Base-by-base conservation (phyloP, 176 grass and related monocot species). In the Aechmea fasciata region DNA sequence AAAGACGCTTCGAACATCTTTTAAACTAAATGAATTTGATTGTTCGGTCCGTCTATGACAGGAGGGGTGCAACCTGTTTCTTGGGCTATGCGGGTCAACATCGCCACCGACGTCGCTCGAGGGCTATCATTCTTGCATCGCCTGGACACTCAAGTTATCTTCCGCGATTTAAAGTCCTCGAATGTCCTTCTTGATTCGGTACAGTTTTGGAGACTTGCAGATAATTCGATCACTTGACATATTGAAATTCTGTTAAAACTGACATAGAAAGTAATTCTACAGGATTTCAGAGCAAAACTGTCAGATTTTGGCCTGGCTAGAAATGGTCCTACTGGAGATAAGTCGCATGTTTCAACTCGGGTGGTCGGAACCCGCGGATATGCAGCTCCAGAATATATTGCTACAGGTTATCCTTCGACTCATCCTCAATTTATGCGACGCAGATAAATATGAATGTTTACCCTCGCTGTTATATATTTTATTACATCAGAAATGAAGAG, bases 91-190 rank as follows among this genome's bases (percentile, higher is more conserved):
- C 81, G 92, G 52, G 51, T 91, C 3, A 51, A 55, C 80, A 64
- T 96, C 63, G 88, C 88, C 73, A 80, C 72, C n/a, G 88, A 85
- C 73, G 88, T 91, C 6, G 85, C 88, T 57, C 76, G 85, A 8
- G 92, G 92, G 1, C 12, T 96, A 13, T 54, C 85, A 1, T 91
- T 84, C 83, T 84, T 96, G 29, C 92, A 91, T 69, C 64, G 47
- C 13, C 53, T 66, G 19, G 85, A 84, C 26, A 81, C 26, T 33
- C 85, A 83, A 71, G 52, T 96, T 47, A 96, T 96, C 77, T 96
- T 87, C 70, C 88, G 88, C 2, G 92, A 91, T 85, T 68, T 96
- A 53, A 96, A 96, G 79, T 91, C 88, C 5, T 91, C 88, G 55
- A 96, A 96, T 52, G 83, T 96, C 22, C 85, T 96, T 14, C 92